Evolutionary conservation across 1,139 yeast species (phyloP), one percentile per base, ranked within the genome.

Genomic region (Arxiozyma slooffiae): DNA sequence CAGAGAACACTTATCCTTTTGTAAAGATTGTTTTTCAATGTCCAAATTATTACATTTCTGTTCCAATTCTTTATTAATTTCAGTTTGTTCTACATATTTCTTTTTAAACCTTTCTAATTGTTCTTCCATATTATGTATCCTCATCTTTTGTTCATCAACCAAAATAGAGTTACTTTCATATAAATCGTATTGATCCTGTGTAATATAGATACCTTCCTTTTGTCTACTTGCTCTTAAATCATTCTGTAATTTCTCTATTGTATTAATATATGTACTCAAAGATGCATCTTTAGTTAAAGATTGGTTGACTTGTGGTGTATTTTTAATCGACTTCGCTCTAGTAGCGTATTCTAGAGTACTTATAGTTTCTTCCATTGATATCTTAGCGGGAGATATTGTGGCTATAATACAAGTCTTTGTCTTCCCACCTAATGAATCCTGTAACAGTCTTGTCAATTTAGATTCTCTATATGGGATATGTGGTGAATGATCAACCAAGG

Each of bases 391-490:
- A 2, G 95, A 84, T 5, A 89, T 76, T 1, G 95, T 85, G 37
- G 95, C 94, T 38, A 87, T 80, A 53, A 87, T 75, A 24, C 86
- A 77, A 0, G 96, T 87, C 58, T 83, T 84, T 0, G 95, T 85
- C 49, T 78, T 75, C 7, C 96, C 95, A 1, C 95, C 95, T 26
- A 87, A 72, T 0, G 95, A 85, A 61, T 87, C 95, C 60, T 85
- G 92, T 49, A 87, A 71, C 46, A 87, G 67, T 55, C 94, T 74
- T 0, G 96, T 87, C 50, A 87, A 74, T 63, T 85, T 86, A 0
- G 95, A 85, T 64, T 86, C 95, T 55, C 97, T 72, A 62, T 87
- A 89, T 0, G 97, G 96, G 18, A 88, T 78, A 67, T 85, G 94
- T 7, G 76, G 68, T 23, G 79, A 70, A 43, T 74, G 73, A 54